Percentiles rank a stretch among this genome's conserved stretches.
Conservation (phyloP, 2,329 filamentous ascomycete species). For the Monilinia vaccinii-corymbosi region DNA sequence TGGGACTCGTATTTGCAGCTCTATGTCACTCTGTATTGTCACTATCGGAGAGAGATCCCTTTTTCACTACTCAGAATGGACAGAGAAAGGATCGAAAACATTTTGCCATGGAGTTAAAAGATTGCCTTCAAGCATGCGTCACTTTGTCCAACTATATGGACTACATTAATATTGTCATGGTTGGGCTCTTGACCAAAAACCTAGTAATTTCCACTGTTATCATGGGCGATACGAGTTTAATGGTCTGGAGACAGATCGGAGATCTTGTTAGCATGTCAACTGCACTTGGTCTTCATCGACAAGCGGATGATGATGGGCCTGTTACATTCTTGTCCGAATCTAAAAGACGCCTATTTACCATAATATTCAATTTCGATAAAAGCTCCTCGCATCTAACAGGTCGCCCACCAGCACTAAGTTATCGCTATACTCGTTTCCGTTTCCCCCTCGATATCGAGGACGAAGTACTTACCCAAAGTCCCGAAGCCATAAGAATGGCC, state of each 20-base stretch:
- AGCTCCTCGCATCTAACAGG: conserved; percentile 43
- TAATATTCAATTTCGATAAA: conserved; percentile 40
- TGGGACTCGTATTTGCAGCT: conserved; percentile 24
- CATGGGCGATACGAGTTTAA: conserved; percentile 34
- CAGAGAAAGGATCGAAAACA: conserved; percentile 19
- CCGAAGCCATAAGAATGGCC: conserved; percentile 32
- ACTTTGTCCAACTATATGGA: conserved; percentile 30
- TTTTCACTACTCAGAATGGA: conserved; percentile 24
- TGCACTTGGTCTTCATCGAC: conserved; percentile 25
- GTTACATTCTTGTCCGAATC: conserved; percentile 31
- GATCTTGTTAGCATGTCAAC: conserved; percentile 31
- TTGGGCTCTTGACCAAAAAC: conserved; percentile 32
- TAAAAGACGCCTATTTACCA: conserved; percentile 30
- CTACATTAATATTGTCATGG: conserved; percentile 33
- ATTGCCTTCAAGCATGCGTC: conserved; percentile 31
- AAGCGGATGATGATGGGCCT: conserved; percentile 14
- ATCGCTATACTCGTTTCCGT: conserved; percentile 45
- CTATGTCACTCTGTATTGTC: conserved; percentile 18
- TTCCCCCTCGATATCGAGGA: conserved; percentile 46
- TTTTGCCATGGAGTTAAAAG: conserved; percentile 27
- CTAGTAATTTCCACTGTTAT: conserved; percentile 32
- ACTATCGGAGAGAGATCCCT: conserved; percentile 17
- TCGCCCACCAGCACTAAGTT: conserved; percentile 42
- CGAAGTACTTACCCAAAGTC: conserved; percentile 37
- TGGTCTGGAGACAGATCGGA: conserved; percentile 33